A percentile compares a stretch with the other conserved stretches of the same genome.
phyloP scores from a whole-genome alignment of 371 early-diverging fungal species.

The Mucor velutinosus region DNA sequence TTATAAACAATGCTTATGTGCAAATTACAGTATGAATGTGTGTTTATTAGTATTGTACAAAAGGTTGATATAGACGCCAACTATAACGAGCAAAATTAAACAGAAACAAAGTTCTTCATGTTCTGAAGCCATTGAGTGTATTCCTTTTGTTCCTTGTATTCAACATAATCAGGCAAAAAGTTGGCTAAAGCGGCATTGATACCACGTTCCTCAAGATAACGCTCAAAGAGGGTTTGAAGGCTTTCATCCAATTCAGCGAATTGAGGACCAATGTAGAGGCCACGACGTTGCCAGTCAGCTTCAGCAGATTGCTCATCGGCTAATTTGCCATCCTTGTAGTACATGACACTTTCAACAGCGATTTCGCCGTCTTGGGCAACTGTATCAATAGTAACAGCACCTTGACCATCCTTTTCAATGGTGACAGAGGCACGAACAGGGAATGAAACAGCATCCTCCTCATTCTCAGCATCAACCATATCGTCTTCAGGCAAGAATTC shows the following conservation, averaged over 20 bases:
- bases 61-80: background rate
- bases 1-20: background rate
- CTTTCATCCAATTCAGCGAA: conserved; percentile 89
- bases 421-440: conserved; percentile 82
- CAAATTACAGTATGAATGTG: background rate
- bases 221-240: conserved; percentile 80
- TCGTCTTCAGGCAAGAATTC: conserved; percentile 59
- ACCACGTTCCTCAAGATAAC: conserved; percentile 86
- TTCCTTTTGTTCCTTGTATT: conserved; percentile 93
- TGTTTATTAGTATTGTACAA: conserved; percentile 1
- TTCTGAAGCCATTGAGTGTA: conserved; percentile 84
- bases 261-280: conserved; percentile 90
- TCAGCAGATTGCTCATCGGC: conserved; percentile 77
- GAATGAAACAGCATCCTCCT: conserved; percentile 59
- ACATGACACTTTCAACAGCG: conserved; percentile 82
- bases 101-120: conserved; percentile 72
- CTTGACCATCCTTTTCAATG: conserved; percentile 74
- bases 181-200: conserved; percentile 77
- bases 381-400: conserved; percentile 80
- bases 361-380: conserved; percentile 85
- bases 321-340: conserved; percentile 66
- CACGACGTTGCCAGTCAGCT: conserved; percentile 91
- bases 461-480: conserved; percentile 53
- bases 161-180: conserved; percentile 85
- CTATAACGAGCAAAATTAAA: conserved; percentile 9